These are phyloP conservation scores for Yamadazyma triangularis DNA, from an alignment of 1,139 yeast species.

Conservation along the genomic window DNA sequence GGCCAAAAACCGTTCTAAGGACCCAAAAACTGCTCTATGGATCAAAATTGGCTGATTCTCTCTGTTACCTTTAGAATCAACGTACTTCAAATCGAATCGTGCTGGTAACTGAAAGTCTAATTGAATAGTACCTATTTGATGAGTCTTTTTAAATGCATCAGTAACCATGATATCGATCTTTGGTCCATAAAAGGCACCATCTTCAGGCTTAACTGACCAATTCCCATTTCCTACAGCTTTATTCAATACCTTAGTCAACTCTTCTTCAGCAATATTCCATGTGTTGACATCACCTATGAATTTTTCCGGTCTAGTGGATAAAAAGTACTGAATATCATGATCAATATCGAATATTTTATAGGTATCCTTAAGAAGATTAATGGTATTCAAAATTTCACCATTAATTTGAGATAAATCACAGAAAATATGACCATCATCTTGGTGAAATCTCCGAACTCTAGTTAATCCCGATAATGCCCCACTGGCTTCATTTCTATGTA, in stretches of 20 bases:
- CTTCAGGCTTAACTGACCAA: slow-evolving; percentile 83
- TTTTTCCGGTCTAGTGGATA: slow-evolving; percentile 80
- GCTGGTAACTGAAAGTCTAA: slow-evolving; percentile 92
- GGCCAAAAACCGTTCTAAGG: slow-evolving; percentile 89
- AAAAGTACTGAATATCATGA: slow-evolving; percentile 57
- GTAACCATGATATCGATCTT: slow-evolving; percentile 82
- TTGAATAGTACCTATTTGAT: slow-evolving; percentile 95
- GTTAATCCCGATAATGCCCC: slow-evolving; percentile 95
- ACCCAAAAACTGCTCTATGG: slow-evolving; percentile 94
- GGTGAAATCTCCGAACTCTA: slow-evolving; percentile 94
- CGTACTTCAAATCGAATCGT: slow-evolving; percentile 72
- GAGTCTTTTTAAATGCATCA: slow-evolving; percentile 79
- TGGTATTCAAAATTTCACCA: slow-evolving; percentile 68
- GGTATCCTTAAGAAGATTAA: slow-evolving; percentile 71
- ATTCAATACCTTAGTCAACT: slow-evolving; percentile 62
- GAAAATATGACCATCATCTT: slow-evolving; percentile 97
- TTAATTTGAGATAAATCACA: slow-evolving; percentile 82
- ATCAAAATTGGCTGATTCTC: slow-evolving; percentile 77
- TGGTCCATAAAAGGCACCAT: slow-evolving; percentile 99
- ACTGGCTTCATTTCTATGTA: slow-evolving; percentile 92
- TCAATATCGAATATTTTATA: slow-evolving; percentile 73
- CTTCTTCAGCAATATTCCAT: slow-evolving; percentile 83
- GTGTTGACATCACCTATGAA: slow-evolving; percentile 77
- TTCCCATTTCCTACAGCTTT: slow-evolving; percentile 46
- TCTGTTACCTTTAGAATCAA: slow-evolving; percentile 44